Evolutionary conservation across 257 asterid genomes (phyloP).

Genomic region (Solanum etuberosum): DNA sequence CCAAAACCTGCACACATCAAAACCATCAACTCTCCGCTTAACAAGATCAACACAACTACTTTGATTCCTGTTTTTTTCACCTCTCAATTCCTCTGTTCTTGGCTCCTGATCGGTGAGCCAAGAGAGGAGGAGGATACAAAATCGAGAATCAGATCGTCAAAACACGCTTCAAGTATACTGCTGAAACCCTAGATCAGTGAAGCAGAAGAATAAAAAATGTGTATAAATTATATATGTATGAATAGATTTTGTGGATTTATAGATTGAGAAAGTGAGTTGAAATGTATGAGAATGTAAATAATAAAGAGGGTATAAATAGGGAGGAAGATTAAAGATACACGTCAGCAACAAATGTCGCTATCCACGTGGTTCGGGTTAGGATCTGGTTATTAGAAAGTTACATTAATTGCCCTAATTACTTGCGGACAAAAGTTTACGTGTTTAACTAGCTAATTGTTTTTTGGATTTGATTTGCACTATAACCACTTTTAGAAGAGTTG

Average conservation of each 20-base stretch:
- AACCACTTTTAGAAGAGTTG: neutral
- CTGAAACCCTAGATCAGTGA: neutral
- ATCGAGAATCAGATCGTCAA: neutral
- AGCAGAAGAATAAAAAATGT: neutral
- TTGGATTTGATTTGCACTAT: neutral
- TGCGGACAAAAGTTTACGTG: neutral
- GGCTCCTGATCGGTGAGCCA: neutral
- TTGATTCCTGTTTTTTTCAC: neutral
- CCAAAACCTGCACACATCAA: constrained; percentile 4
- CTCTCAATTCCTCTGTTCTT: neutral
- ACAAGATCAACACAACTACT: neutral
- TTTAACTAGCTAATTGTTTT: neutral
- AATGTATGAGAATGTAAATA: neutral
- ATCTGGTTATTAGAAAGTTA: neutral
- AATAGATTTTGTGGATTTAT: neutral
- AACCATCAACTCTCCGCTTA: constrained; percentile 12
- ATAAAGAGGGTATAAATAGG: too few relatives aligned
- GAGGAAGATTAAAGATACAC: neutral
- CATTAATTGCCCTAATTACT: neutral
- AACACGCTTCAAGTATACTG: neutral
- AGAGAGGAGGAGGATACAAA: neutral
- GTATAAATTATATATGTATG: neutral
- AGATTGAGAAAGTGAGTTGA: neutral
- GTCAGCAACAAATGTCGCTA: neutral
- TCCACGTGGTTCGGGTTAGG: neutral